phyloP scores from a whole-genome alignment of 306 rosid genomes.

The Medicago truncatula region DNA sequence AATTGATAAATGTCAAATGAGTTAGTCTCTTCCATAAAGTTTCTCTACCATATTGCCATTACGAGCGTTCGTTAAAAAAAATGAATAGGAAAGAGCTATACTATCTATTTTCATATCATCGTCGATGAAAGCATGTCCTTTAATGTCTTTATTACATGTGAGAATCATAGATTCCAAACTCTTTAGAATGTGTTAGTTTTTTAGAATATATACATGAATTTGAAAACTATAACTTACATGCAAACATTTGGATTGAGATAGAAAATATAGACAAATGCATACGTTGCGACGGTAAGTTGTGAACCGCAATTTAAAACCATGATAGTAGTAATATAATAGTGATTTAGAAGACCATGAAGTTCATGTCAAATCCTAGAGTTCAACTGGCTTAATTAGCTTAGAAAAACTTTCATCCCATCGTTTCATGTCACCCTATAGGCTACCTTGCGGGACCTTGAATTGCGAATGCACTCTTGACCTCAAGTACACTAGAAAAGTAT shows the following conservation, averaged over 20 bases:
- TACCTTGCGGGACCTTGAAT: constrained; percentile 60
- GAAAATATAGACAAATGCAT: background rate
- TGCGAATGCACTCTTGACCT: constrained; percentile 76
- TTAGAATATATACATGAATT: no score
- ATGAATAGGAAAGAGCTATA: no score
- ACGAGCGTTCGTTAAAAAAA: no score
- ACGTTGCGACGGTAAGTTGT: accelerated
- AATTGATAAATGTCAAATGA: no score
- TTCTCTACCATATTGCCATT: no score
- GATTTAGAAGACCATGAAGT: constrained; percentile 41
- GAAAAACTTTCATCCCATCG: constrained; percentile 85
- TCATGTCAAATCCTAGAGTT: constrained; percentile 72
- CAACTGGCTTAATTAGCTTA: constrained; percentile 56
- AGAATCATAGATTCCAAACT: no score
- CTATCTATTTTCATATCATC: no score
- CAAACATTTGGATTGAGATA: background rate
- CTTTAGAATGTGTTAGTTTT: no score
- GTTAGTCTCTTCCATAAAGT: no score
- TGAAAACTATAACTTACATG: no score
- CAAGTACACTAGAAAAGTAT: constrained; percentile 61
- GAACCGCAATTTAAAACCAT: constrained; percentile 31
- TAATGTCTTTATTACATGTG: no score
- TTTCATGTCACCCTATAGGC: constrained; percentile 65
- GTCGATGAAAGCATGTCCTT: no score
- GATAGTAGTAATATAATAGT: background rate